Evolutionary conservation across 2,329 filamentous ascomycete genomes (phyloP), one percentile per base, ranked within the genome.

Genomic region (Cladophialophora bantiana): DNA sequence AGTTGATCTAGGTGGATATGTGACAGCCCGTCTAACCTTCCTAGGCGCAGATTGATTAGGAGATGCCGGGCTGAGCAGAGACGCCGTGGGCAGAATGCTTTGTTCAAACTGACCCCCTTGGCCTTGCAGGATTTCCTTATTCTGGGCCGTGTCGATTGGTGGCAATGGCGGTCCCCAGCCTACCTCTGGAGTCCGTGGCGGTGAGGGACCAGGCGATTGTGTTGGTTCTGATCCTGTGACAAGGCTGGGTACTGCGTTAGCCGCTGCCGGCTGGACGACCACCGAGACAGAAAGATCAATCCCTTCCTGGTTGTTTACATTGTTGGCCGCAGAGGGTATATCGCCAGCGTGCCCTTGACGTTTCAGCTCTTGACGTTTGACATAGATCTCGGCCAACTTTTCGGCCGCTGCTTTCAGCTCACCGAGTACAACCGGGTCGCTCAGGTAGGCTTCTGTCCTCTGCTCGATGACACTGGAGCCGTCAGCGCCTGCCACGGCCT

Each of bases 401-500:
- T 58, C 26, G 6, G 70, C 68, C 2, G 67, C 62, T 9, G 34
- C 13, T 31, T 53, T 55, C 35, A 72, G 54, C 18, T 62, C 62
- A 6, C 45, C 31, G 15, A 36, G 53, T 13, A 72, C 65, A 50
- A 63, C 59, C 15, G 68, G 56, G 50, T 64, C 57, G 26, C 66
- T n/a, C 13, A 72, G 62, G 53, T 72, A 72, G 2, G 42, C 50
- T 56, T 65, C 48, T 12, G 70, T 72, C 59, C 66, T 62, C 15
- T 40, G 18, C 55, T 69, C 70, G 31, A 72, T 65, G 50, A 66
- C 55, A 20, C 58, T 65, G 4, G 61, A 34, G 5, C 65, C 61
- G 13, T 66, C 34, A 7, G 34, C 45, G 20, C 57, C 60, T 20
- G 36, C 56, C 31, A 59, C 64, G 20, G 68, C 66, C 34, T 60